Base-by-base conservation (phyloP, 78 protist species). In the Dictyostelium intermedium region DNA sequence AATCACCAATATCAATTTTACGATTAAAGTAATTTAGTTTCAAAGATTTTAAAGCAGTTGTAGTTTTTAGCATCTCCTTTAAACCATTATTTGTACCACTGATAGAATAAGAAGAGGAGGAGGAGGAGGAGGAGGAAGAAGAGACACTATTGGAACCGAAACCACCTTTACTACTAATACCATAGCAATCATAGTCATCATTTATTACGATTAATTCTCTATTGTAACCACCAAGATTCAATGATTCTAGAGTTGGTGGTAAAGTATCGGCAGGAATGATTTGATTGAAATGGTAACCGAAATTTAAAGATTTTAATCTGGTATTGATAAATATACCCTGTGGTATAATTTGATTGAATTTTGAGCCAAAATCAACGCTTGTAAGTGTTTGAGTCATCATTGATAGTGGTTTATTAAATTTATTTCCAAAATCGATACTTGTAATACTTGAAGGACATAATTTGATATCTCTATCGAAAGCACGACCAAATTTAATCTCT, bases 221-320 rank as follows among this genome's bases (percentile, higher is more conserved):
- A 66, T 66, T 66, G 35, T 66, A 66, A 66, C 34, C 74, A 11
- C 74, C 74, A 11, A 66, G 35, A 27, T 66, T 30, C 11, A 66
- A 66, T 11, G 39, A 27, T 25, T 25, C 34, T 27, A 66, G 10
- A 27, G 74, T 66, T 27, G 32, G 23, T 20, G 74, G 74, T 10
- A 66, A 30, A 10, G 74, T 25, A 25, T 66, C 35, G 35, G 35
- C 16, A 11, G 74, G 74, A 66, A 66, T 66, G 35, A 66, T 66
- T 66, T 66, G 74, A 66, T 66, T 66, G 35, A 66, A 66, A 27
- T 66, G 74, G 74, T 66, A 66, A 66, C 74, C 74, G 8, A 66
- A 25, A 25, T 27, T 30, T 5, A 66, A 66, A 27, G 74, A 66
- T 11, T 66, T 66, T 66, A 66, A 27, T 27, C 18, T 9, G 0